Percentiles rank a stretch among this genome's conserved stretches.
Conservation (phyloP, 305 asterid genomes). For the Fraxinus greggii region DNA sequence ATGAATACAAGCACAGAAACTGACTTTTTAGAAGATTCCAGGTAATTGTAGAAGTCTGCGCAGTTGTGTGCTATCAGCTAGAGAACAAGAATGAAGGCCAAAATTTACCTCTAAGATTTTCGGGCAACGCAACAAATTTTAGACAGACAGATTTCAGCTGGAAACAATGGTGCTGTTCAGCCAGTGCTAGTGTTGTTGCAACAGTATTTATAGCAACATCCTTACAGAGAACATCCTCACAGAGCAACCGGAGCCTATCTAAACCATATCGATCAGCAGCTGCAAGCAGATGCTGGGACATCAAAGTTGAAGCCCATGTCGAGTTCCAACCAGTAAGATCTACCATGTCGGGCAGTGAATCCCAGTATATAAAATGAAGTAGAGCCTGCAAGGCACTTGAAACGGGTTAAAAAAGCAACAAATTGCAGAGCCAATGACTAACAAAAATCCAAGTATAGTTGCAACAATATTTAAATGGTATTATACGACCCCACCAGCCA, state of each 20-base stretch:
- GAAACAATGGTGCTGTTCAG: constrained; percentile 93
- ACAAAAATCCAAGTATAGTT: background rate
- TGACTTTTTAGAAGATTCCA: background rate
- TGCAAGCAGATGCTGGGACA: constrained; percentile 94
- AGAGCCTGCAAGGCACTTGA: constrained; percentile 57
- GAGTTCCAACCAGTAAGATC: constrained; percentile 81
- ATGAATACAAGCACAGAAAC: background rate
- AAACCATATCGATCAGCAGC: constrained; percentile 93
- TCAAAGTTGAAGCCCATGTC: constrained; percentile 81
- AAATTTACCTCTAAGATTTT: constrained; percentile 80
- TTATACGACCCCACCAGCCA: background rate
- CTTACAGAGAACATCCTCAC: constrained; percentile 79
- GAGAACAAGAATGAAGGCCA: background rate
- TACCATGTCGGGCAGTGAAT: constrained; percentile 74
- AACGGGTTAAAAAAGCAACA: background rate
- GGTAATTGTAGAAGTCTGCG: background rate
- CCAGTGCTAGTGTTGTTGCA: constrained; percentile 90
- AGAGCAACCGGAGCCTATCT: constrained; percentile 81
- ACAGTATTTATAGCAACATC: constrained; percentile 91
- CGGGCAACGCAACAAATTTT: constrained; percentile 78
- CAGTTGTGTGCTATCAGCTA: background rate
- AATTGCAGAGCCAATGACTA: background rate
- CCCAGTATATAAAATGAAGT: constrained; percentile 88
- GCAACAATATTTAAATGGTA: background rate
- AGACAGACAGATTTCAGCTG: constrained; percentile 88